phyloP scores from a whole-genome alignment of 805 yeast species.

The Barnettozyma sucrosica region DNA sequence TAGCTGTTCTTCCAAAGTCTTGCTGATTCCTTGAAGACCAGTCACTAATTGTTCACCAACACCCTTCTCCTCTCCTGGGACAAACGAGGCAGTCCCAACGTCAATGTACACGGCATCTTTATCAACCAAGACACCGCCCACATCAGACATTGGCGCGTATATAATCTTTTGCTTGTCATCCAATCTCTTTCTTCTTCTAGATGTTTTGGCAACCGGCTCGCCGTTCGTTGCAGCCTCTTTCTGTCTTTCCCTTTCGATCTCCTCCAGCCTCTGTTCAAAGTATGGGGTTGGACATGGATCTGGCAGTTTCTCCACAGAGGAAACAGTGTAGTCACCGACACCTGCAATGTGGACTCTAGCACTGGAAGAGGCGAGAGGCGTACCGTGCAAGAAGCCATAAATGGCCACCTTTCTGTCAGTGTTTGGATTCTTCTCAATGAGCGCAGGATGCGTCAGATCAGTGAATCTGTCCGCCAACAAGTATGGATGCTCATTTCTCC shows the following conservation, averaged over 20 bases:
- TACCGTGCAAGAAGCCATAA: constrained; percentile 93
- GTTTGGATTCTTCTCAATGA: constrained; percentile 71
- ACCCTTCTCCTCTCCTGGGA: constrained; percentile 63
- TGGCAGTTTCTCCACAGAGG: constrained; percentile 80
- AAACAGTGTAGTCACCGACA: constrained; percentile 79
- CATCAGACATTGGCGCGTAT: constrained; percentile 99
- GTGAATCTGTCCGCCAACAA: constrained; percentile 85
- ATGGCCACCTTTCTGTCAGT: constrained; percentile 85
- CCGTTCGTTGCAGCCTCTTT: constrained; percentile 61
- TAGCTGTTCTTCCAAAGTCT: constrained; percentile 51
- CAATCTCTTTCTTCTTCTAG: constrained; percentile 83
- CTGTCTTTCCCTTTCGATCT: constrained; percentile 66
- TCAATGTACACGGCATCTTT: constrained; percentile 95
- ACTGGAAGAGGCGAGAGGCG: constrained; percentile 62
- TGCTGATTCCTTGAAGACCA: constrained; percentile 64
- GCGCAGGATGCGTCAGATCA: constrained; percentile 89
- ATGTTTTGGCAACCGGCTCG: constrained; percentile 46
- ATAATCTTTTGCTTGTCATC: constrained; percentile 92
- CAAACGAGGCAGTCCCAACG: constrained; percentile 46
- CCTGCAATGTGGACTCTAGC: constrained; percentile 93
- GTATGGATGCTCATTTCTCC: constrained; percentile 99
- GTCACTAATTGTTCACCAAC: constrained; percentile 85
- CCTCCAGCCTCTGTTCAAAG: constrained; percentile 80
- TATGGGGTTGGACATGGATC: constrained; percentile 99
- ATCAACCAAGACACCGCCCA: constrained; percentile 96